phyloP scores from a whole-genome alignment of 441 rosid species.

The Erodium moschatum region DNA sequence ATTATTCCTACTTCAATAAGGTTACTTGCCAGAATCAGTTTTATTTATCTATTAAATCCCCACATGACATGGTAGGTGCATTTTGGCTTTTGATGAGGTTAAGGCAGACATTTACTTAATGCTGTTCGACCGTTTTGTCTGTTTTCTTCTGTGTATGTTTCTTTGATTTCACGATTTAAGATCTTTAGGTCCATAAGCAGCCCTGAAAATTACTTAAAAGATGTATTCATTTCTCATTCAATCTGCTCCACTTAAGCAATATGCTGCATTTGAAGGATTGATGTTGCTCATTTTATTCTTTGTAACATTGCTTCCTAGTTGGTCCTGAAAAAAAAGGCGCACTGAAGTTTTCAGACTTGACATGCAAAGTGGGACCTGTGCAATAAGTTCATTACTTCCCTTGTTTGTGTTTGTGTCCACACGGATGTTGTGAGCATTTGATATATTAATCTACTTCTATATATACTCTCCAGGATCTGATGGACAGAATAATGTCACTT shows the following conservation, averaged over 20 bases:
- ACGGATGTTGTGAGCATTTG: slow-evolving; percentile 1
- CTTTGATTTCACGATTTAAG: not conserved
- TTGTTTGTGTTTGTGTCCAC: slow-evolving; percentile 11
- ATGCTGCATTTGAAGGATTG: not conserved
- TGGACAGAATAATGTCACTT: slow-evolving; percentile 19
- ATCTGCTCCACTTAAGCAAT: not conserved
- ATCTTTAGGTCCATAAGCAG: not conserved
- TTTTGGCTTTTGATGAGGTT: slow-evolving; percentile 1
- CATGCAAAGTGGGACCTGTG: not conserved
- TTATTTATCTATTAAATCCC: not conserved
- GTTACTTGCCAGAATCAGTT: not conserved
- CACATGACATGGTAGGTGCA: slow-evolving; percentile 1
- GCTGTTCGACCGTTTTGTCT: not conserved
- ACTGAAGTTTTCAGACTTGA: not conserved
- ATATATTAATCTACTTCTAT: not conserved
- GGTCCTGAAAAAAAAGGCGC: not conserved
- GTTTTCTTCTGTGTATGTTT: not conserved
- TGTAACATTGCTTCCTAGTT: not conserved
- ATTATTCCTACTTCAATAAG: not conserved
- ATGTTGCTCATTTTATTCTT: not conserved
- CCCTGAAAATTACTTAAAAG: not conserved
- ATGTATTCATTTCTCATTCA: not conserved
- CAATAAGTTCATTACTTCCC: not conserved
- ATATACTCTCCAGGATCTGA: slow-evolving; percentile 19
- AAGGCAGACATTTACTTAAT: not conserved